These are phyloP conservation scores for Xerocomus amazonicus DNA, from an alignment of 1,284 basidiomycete species.

Conservation along the genomic window DNA sequence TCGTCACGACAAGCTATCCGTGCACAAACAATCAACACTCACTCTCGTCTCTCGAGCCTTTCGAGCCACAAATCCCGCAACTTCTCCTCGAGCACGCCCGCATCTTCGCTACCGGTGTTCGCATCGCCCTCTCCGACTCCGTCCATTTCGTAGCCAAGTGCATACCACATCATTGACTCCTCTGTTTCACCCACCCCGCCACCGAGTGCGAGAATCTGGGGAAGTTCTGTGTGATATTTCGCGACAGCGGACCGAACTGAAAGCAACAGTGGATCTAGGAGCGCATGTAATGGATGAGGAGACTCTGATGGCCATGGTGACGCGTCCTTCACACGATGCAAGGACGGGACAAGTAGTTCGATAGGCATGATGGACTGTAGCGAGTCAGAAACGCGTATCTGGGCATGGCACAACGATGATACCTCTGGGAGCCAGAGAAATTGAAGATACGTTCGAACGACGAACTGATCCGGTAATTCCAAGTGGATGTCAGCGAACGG, in stretches of 20 bases:
- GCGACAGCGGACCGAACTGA: constrained; percentile 50
- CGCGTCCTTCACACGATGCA: constrained; percentile 44
- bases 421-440: constrained; percentile 77
- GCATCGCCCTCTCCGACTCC: constrained; percentile 26
- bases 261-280: constrained; percentile 57
- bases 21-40: constrained; percentile 29
- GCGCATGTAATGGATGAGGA: constrained; percentile 52
- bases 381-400: constrained; percentile 12
- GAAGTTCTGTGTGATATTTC: constrained; percentile 63
- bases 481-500: constrained; percentile 40
- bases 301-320: constrained; percentile 16
- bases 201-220: constrained; percentile 52
- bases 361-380: constrained; percentile 67
- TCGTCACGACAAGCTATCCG: constrained; percentile 2
- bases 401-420: neutral
- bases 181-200: constrained; percentile 60
- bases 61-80: constrained; percentile 57
- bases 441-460: constrained; percentile 59
- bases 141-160: constrained; percentile 51
- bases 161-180: constrained; percentile 72
- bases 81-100: constrained; percentile 41
- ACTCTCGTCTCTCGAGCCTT: constrained; percentile 71
- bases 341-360: constrained; percentile 47
- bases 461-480: constrained; percentile 45
- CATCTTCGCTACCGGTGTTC: constrained; percentile 25